Evolutionary conservation across 257 asterid species (phyloP).

Genomic region (Ajuga chamaepitys): DNA sequence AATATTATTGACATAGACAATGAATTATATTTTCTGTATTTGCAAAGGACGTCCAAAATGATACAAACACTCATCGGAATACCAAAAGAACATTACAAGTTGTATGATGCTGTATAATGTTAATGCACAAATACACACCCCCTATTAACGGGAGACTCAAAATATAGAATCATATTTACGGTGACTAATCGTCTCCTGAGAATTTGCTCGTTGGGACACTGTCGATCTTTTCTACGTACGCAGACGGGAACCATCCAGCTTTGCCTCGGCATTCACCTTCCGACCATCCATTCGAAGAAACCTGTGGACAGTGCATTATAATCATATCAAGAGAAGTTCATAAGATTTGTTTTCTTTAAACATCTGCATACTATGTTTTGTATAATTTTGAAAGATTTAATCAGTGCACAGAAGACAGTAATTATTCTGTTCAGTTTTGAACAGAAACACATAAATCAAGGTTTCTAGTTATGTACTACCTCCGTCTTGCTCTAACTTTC

Average conservation of each 20-base stretch:
- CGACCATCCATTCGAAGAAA: constrained; percentile 80
- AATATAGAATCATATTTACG: background rate
- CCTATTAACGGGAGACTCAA: background rate
- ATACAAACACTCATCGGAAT: background rate
- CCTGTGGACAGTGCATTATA: constrained; percentile 38
- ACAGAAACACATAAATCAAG: too few species aligned
- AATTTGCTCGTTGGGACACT: constrained; percentile 30
- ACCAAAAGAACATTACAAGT: background rate
- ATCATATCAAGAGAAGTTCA: too few species aligned
- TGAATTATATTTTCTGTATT: background rate
- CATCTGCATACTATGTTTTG: background rate
- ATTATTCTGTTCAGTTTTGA: too few species aligned
- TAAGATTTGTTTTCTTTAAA: too few species aligned
- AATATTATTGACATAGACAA: background rate
- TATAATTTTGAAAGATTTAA: background rate
- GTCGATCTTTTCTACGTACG: constrained; percentile 53
- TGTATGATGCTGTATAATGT: background rate
- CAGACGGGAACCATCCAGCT: constrained; percentile 98
- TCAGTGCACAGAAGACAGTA: background rate
- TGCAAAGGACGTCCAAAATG: background rate
- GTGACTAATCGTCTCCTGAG: constrained; percentile 16
- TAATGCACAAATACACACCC: constrained; percentile 4
- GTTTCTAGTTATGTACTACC: too few species aligned
- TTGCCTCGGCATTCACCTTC: constrained; percentile 91
- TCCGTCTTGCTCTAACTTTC: too few species aligned